phyloP scores from a whole-genome alignment of 2,329 filamentous ascomycete genomes.

The Fusarium nodosum region DNA sequence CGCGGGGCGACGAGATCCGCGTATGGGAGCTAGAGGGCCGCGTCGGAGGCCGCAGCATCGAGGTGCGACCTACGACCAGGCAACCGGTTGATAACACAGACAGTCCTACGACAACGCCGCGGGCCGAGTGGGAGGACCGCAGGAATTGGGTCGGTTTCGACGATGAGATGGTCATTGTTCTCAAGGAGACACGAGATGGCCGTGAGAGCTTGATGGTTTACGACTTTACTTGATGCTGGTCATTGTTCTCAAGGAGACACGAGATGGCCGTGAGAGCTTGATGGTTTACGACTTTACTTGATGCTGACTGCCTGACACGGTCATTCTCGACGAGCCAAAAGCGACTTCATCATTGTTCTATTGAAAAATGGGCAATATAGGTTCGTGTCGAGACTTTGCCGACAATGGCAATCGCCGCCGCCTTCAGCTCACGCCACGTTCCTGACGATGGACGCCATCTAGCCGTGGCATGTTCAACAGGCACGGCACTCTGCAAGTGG shows the following conservation, averaged over 20 bases:
- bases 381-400: slow-evolving; percentile 20
- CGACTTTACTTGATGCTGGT: slow-evolving; percentile 81
- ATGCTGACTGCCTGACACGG: slow-evolving; percentile 23
- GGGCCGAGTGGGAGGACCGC: slow-evolving; percentile 59
- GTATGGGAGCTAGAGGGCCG: slow-evolving; percentile 92
- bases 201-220: slow-evolving; percentile 84
- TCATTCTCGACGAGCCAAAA: slow-evolving; percentile 15
- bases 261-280: slow-evolving; percentile 76
- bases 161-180: slow-evolving; percentile 89
- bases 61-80: slow-evolving; percentile 60
- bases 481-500: slow-evolving; percentile 22
- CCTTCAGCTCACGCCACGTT: slow-evolving; percentile 31
- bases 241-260: slow-evolving; percentile 82
- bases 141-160: slow-evolving; percentile 86
- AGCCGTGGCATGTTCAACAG: slow-evolving; percentile 23
- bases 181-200: slow-evolving; percentile 77
- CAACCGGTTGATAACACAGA: slow-evolving; percentile 44
- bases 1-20: slow-evolving; percentile 81
- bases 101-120: slow-evolving; percentile 20
- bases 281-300: slow-evolving; percentile 90
- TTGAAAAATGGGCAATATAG: slow-evolving; percentile 10
- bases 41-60: slow-evolving; percentile 66
- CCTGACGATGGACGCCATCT: slow-evolving; percentile 21
- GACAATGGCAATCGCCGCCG: slow-evolving; percentile 33
- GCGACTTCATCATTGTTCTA: background rate